Base-by-base conservation (phyloP, 2,329 filamentous ascomycete species). In the Microcyclospora pomicola region DNA sequence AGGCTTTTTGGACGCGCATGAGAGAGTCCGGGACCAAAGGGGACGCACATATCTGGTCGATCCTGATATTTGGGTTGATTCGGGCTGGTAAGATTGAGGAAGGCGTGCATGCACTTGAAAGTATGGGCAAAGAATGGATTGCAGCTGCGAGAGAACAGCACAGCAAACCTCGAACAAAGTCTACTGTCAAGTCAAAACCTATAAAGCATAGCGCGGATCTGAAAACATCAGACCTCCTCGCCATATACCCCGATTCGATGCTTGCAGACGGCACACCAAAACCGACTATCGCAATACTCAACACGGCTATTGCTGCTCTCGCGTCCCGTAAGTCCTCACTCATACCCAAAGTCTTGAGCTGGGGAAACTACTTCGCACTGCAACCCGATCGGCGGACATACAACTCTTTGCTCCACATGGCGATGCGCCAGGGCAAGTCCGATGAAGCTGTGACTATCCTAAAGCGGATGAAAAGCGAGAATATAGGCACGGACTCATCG, bases 11-110 rank as follows among this genome's bases (percentile, higher is more conserved):
- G 83, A 48, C 59, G 0, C 73, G 71, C 45, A 73, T 91, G 59
- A 51, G 70, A 3, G 53, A 52, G 7, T 69, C 74, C 1, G 72
- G 72, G 2, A 50, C 75, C 9, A 60, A 69, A 45, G 73, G 84
- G 4, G 82, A 88, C 55, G 58, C 59, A 6, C 52, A 66, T 38
- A 73, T 77, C 30, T 91, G 83, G 83, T 80, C 76, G 7, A 73
- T 75, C 11, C 71, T 80, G 16, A 73, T 91, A 32, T 70, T 74
- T 16, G 76, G 75, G 0, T 65, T 85, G 9, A 72, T 86, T 39
- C 64, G 68, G 31, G 60, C 67, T 33, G 68, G 70, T 27, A 63
- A 69, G 42, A 49, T 68, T 5, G 61, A 72, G 19, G 63, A 64
- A 13, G 82, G 72, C n/a, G 60, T 91, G 10, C 52, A 59, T 28